Base-by-base conservation (phyloP, 2,329 filamentous ascomycete genomes). In the Cladosporium velox region DNA sequence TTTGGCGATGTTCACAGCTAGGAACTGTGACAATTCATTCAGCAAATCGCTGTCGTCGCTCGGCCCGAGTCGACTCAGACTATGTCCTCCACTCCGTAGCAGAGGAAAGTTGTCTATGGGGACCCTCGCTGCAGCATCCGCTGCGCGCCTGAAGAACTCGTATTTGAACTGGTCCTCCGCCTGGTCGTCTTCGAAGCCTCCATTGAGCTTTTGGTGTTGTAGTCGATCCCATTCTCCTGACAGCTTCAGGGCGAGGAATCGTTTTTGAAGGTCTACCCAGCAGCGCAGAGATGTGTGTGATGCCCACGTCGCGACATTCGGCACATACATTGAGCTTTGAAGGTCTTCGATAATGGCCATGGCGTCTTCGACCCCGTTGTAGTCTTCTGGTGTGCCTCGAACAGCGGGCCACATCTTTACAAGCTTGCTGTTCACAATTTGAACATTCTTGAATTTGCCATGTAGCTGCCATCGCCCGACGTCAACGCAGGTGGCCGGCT, bases 221-320 rank as follows among this genome's bases (percentile, higher is more conserved):
- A 59, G 7, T 3, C 41, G 11, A 4, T 12, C 34, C 57, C 57
- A 47, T 35, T 44, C 28, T 6, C 57, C 57, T 12, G 57, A 41
- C 1, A 28, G 14, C 0, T 41, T 24, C 57, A 59, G 8, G 1
- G 12, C 35, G 14, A 59, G 57, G 3, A 30, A 35, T 11, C n/a
- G 57, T 14, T 59, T 35, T 12, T 59, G 57, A 10, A 59, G 10
- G 24, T 59, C 34, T 24, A 59, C 57, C 57, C 57, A 59, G 21
- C 57, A 59, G 21, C 57, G 57, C 24, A 59, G 14, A 44, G 35
- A 59, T 3, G 35, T 59, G 12, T 59, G 57, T 28, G 57, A 44
- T 28, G 57, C 57, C 57, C 57, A 59, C 4, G 24, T 6, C 4
- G 5, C 6, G 1, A 44, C 24, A 10, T 59, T 59, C 3, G 32